These are phyloP conservation scores for Trichoderma erinaceum DNA, from an alignment of 495 filamentous ascomycete genomes.

Conservation along the genomic window DNA sequence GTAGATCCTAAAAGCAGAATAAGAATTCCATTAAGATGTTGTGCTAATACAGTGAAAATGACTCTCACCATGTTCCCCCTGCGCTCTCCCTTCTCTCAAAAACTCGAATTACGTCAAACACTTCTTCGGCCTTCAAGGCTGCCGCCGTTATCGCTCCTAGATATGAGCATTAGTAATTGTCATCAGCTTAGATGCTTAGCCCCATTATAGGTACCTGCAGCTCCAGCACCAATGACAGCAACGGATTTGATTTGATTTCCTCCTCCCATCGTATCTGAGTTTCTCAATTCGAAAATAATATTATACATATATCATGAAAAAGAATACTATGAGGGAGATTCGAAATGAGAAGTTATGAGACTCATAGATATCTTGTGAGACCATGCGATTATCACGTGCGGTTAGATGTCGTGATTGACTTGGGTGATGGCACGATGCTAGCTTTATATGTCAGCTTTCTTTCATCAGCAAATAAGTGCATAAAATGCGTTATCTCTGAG, in stretches of 20 bases:
- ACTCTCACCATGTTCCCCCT: constrained; percentile 44
- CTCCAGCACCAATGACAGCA: constrained; percentile 47
- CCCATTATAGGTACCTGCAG: constrained; percentile 32
- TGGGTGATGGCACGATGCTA: constrained; percentile 10
- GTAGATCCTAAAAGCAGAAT: constrained; percentile 34
- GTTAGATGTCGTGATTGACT: constrained; percentile 10
- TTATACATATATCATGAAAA: not conserved
- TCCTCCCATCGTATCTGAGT: constrained; percentile 19
- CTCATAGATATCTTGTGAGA: not conserved
- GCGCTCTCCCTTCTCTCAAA: constrained; percentile 42
- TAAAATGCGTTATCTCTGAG: not conserved
- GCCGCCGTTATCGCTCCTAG: constrained; percentile 40
- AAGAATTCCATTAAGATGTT: not conserved
- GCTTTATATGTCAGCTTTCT: constrained; percentile 1
- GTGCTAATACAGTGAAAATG: not conserved
- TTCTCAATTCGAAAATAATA: not conserved
- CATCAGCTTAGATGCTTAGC: not conserved
- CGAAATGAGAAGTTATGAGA: not conserved
- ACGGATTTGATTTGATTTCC: constrained; percentile 37
- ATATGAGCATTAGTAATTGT: constrained; percentile 14
- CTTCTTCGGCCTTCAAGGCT: constrained; percentile 42
- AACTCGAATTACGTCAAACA: constrained; percentile 43
- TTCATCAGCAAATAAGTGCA: not conserved
- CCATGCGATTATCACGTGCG: constrained; percentile 7
- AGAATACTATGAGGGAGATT: not conserved